A percentile compares a stretch with the other conserved stretches of the same genome.
Conservation (phyloP, 768 basidiomycete species). For the Vishniacozyma victoriae region DNA sequence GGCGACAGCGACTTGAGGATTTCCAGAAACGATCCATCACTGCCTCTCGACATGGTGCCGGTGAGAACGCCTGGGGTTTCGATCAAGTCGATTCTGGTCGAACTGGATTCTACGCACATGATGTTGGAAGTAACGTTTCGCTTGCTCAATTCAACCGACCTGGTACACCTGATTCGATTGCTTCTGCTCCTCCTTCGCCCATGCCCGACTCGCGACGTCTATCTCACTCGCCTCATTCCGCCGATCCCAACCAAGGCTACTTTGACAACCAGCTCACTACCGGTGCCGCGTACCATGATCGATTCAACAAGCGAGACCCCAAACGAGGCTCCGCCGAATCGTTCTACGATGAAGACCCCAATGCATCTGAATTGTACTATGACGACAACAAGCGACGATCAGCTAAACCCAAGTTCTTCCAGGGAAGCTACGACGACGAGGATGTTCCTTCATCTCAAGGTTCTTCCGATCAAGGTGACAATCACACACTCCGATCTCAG, state of each 20-base stretch:
- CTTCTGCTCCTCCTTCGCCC: slow-evolving; percentile 31
- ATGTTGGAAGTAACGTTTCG: slow-evolving; percentile 27
- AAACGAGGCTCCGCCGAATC: slow-evolving; percentile 45
- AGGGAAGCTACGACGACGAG: slow-evolving; percentile 57
- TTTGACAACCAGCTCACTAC: slow-evolving; percentile 20
- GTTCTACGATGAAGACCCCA: slow-evolving; percentile 47
- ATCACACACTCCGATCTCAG: neutral
- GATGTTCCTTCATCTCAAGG: slow-evolving; percentile 47
- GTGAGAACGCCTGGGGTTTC: slow-evolving; percentile 58
- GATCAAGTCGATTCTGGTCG: slow-evolving; percentile 29
- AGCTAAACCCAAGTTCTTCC: slow-evolving; percentile 48
- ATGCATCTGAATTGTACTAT: slow-evolving; percentile 39
- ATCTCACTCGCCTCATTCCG: slow-evolving; percentile 8
- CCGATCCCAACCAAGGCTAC: slow-evolving; percentile 15
- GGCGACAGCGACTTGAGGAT: slow-evolving; percentile 93
- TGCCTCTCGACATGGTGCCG: slow-evolving; percentile 64
- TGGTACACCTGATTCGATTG: slow-evolving; percentile 32
- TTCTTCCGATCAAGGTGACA: slow-evolving; percentile 33
- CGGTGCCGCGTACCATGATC: slow-evolving; percentile 37
- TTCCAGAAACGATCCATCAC: slow-evolving; percentile 81
- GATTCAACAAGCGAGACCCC: slow-evolving; percentile 31
- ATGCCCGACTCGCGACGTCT: slow-evolving; percentile 21
- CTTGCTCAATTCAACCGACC: slow-evolving; percentile 24
- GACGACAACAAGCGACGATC: slow-evolving; percentile 39
- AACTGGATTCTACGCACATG: slow-evolving; percentile 29